Evolutionary conservation across 2,329 filamentous ascomycete species (phyloP).

Genomic region (Aspergillus ochraceoroseus): DNA sequence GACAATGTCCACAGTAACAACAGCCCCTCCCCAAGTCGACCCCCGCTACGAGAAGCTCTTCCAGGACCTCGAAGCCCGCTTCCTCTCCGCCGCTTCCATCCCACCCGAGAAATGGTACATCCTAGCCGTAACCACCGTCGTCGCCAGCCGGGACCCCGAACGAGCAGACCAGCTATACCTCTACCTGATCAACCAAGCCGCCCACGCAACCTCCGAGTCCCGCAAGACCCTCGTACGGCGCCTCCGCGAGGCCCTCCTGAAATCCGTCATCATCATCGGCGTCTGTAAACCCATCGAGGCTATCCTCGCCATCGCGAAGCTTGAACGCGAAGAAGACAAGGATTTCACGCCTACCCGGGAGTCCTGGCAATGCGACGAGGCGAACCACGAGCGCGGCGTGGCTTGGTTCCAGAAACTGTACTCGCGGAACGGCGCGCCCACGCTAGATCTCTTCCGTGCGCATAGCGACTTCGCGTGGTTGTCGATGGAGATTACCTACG

Average conservation of each 20-base stretch:
- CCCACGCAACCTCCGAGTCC: constrained; percentile 27
- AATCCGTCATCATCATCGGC: constrained; percentile 55
- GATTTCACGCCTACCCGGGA: constrained; percentile 54
- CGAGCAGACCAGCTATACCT: constrained; percentile 53
- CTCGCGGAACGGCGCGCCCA: constrained; percentile 44
- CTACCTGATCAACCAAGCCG: constrained; percentile 52
- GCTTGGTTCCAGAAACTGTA: constrained; percentile 57
- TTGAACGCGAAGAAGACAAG: constrained; percentile 54
- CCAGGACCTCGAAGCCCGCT: constrained; percentile 27
- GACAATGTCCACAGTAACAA: constrained; percentile 13
- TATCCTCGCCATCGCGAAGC: constrained; percentile 51
- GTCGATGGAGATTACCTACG: constrained; percentile 69
- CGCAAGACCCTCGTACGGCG: constrained; percentile 37
- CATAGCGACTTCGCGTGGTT: constrained; percentile 59
- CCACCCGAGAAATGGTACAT: constrained; percentile 33
- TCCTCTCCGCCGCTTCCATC: constrained; percentile 24
- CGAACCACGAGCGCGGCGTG: constrained; percentile 51
- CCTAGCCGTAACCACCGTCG: constrained; percentile 43
- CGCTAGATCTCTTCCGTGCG: constrained; percentile 30
- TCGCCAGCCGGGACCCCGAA: constrained; percentile 50
- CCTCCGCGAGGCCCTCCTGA: constrained; percentile 55
- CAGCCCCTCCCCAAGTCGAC: constrained; percentile 20
- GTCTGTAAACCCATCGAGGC: constrained; percentile 61
- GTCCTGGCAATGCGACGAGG: constrained; percentile 55
- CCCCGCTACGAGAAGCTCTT: constrained; percentile 30